Conservation (phyloP, 805 yeast genomes). For the Wickerhamomyces rabaulensis region DNA sequence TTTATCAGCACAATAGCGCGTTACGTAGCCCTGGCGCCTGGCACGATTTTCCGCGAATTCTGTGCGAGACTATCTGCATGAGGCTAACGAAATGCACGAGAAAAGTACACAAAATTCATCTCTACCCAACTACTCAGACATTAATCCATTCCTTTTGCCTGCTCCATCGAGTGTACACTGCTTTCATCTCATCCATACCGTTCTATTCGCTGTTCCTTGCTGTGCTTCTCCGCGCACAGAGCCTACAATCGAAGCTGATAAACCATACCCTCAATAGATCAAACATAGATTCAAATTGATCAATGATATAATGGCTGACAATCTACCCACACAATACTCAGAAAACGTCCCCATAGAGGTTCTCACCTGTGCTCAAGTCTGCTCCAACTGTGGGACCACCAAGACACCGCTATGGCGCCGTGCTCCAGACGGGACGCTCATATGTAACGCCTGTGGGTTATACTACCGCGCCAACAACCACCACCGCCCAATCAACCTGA, state of each 20-base stretch:
- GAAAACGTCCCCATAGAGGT: not conserved
- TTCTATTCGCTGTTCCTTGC: too few species aligned
- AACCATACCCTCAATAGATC: not conserved
- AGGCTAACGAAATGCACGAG: not conserved
- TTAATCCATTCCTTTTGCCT: not conserved
- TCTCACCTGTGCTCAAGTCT: conserved; percentile 23
- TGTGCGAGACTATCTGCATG: not conserved
- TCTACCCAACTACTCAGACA: not conserved
- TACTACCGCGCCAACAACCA: conserved; percentile 88
- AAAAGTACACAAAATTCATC: not conserved
- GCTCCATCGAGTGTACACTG: too few species aligned
- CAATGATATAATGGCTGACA: not conserved
- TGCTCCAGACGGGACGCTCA: conserved; percentile 81
- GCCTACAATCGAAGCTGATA: not conserved
- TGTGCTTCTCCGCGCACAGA: too few species aligned
- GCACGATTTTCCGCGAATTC: not conserved
- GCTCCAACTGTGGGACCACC: conserved; percentile 84
- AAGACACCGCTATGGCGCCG: conserved; percentile 95
- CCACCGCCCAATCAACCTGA: conserved; percentile 81
- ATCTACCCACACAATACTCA: not conserved
- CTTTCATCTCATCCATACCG: too few species aligned
- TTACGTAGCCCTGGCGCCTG: not conserved
- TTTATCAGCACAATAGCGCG: conserved; percentile 1
- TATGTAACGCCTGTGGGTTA: conserved; percentile 94
- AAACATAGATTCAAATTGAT: not conserved